Evolutionary conservation across 768 basidiomycete species (phyloP).

Genomic region (Auricularia cornea): DNA sequence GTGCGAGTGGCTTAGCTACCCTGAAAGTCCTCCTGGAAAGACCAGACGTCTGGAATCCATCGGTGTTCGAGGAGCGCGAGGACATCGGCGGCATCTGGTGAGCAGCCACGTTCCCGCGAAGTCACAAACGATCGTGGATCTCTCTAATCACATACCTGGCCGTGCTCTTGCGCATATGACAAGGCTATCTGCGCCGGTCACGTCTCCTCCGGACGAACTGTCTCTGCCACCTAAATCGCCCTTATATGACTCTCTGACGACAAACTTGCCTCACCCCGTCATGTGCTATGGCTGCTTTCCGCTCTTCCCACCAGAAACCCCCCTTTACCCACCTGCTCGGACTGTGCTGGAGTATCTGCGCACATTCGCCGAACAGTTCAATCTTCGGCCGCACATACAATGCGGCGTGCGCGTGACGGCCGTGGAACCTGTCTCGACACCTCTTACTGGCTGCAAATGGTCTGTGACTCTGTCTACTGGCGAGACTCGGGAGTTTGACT

Average conservation of each 20-base stretch:
- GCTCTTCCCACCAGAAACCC: slow-evolving; percentile 59
- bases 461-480: slow-evolving; percentile 31
- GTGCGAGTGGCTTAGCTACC: slow-evolving; percentile 63
- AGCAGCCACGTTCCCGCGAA: slow-evolving; percentile 12
- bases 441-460: slow-evolving; percentile 32
- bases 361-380: slow-evolving; percentile 53
- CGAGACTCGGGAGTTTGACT: slow-evolving; percentile 41
- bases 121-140: neutral
- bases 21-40: slow-evolving; percentile 58
- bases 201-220: slow-evolving; percentile 32
- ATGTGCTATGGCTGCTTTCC: slow-evolving; percentile 60
- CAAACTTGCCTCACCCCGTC: slow-evolving; percentile 70
- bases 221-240: slow-evolving; percentile 46
- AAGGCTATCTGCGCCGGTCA: slow-evolving; percentile 44
- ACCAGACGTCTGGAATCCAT: slow-evolving; percentile 55
- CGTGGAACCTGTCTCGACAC: slow-evolving; percentile 25
- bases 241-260: slow-evolving; percentile 72
- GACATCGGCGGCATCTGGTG: slow-evolving; percentile 75
- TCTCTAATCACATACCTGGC: slow-evolving; percentile 12
- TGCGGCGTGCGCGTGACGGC: slow-evolving; percentile 49
- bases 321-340: slow-evolving; percentile 56
- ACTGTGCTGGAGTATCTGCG: slow-evolving; percentile 63
- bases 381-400: slow-evolving; percentile 51
- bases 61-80: slow-evolving; percentile 55
- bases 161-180: neutral